A percentile compares a stretch with the other conserved stretches of the same genome.
These are phyloP conservation scores for Botrytis galanthina DNA, from an alignment of 2,329 filamentous ascomycete species.

Conservation along the genomic window DNA sequence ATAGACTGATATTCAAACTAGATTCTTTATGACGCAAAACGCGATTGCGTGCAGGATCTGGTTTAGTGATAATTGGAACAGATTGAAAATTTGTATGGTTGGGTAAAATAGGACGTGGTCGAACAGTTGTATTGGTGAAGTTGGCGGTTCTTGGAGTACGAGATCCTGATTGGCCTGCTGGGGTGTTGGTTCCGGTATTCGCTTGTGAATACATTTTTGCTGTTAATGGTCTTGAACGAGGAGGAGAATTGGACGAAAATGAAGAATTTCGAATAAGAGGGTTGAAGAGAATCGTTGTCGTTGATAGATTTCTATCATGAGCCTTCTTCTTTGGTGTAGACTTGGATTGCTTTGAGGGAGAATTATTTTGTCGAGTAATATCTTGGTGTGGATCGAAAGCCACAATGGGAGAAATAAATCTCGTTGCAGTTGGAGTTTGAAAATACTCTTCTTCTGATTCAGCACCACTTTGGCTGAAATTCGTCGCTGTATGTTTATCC, in stretches of 20 bases:
- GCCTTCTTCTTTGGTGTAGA: constrained; percentile 21
- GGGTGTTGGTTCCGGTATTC: constrained; percentile 33
- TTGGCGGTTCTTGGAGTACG: constrained; percentile 38
- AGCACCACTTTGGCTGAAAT: constrained; percentile 40
- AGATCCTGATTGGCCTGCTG: constrained; percentile 24
- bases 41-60: constrained; percentile 24
- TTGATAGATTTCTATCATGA: constrained; percentile 74
- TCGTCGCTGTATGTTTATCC: constrained; percentile 38
- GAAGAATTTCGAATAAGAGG: constrained; percentile 51
- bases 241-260: constrained; percentile 44
- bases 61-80: constrained; percentile 49
- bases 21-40: constrained; percentile 45
- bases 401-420: constrained; percentile 36
- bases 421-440: constrained; percentile 48
- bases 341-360: constrained; percentile 3
- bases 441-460: constrained; percentile 54
- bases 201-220: constrained; percentile 34
- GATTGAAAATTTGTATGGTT: constrained; percentile 53
- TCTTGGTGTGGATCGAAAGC: not conserved
- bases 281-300: constrained; percentile 81
- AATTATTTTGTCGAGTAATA: not conserved
- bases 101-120: constrained; percentile 56
- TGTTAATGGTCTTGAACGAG: constrained; percentile 41
- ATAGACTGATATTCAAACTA: constrained; percentile 67
- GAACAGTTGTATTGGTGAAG: constrained; percentile 42